phyloP scores from a whole-genome alignment of 176 grass and related monocot genomes.

The Eragrostis nindensis region DNA sequence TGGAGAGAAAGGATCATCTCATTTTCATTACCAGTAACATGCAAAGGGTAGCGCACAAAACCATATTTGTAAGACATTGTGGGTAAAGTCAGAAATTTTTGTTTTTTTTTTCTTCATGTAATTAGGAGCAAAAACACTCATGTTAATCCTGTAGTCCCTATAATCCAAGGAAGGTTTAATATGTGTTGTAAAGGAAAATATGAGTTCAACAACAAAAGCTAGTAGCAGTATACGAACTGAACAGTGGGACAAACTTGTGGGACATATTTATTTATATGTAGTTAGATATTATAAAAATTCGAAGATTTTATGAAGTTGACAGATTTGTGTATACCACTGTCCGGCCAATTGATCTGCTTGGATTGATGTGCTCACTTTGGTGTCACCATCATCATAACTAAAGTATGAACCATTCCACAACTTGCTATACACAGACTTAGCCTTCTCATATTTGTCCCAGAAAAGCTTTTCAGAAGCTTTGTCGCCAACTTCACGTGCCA shows the following conservation, averaged over 20 bases:
- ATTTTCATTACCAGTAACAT: too few relatives aligned
- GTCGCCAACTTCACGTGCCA: constrained; percentile 85
- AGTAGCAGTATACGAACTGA: not conserved
- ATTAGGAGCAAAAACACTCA: not conserved
- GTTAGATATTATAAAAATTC: constrained; percentile 3
- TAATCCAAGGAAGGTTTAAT: constrained; percentile 3
- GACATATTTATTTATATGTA: constrained; percentile 10
- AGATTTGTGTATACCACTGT: constrained; percentile 73
- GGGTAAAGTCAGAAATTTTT: not conserved
- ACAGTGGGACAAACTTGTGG: not conserved
- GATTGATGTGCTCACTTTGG: constrained; percentile 78
- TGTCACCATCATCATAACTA: constrained; percentile 80
- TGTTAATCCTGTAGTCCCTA: constrained; percentile 4
- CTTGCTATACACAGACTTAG: constrained; percentile 78
- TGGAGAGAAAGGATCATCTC: not conserved
- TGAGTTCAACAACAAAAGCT: not conserved
- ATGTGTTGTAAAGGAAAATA: not conserved
- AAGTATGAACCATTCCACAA: constrained; percentile 99
- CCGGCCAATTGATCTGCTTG: constrained; percentile 99
- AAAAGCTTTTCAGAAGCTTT: constrained; percentile 87
- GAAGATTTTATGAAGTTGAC: constrained; percentile 18
- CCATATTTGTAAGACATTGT: not conserved
- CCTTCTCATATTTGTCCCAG: constrained; percentile 85
- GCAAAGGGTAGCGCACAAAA: constrained; percentile 2
- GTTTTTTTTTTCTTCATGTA: not conserved